A percentile compares a stretch with the other conserved stretches of the same genome.
Conservation (phyloP, 164 flowering plant genomes). For the Aristolochia fimbriata region DNA sequence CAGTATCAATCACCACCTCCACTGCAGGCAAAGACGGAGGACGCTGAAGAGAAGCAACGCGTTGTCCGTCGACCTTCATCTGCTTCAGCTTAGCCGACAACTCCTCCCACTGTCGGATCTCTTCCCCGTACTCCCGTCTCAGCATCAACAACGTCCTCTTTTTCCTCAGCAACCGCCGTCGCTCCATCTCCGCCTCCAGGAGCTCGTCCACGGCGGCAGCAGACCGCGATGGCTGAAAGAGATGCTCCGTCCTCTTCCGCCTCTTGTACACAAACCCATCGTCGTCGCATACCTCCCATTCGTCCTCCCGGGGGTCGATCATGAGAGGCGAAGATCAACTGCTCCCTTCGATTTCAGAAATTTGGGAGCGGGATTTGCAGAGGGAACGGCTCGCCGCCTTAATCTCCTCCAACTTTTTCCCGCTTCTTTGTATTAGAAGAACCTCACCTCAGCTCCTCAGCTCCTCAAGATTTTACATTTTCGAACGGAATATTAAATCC, state of each 20-base stretch:
- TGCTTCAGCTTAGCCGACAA: conserved; percentile 40
- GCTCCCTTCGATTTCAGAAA: background rate
- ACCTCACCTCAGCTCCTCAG: too few species aligned
- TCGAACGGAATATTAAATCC: too few species aligned
- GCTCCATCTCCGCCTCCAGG: conserved; percentile 27
- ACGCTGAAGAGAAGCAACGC: background rate
- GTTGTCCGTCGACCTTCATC: conserved; percentile 19
- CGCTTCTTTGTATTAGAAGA: too few species aligned
- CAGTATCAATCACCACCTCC: background rate
- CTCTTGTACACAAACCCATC: conserved; percentile 70
- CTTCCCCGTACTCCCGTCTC: conserved; percentile 34
- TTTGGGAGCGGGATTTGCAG: background rate
- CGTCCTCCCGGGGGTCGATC: conserved; percentile 11
- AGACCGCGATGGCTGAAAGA: conserved; percentile 10
- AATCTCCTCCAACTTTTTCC: too few species aligned
- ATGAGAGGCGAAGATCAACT: conserved; percentile 2
- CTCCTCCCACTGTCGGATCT: conserved; percentile 53
- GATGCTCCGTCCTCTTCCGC: conserved; percentile 15
- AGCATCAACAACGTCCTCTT: conserved; percentile 36
- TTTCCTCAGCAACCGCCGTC: conserved; percentile 34
- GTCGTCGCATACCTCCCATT: conserved; percentile 70
- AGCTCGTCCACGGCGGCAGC: conserved; percentile 22
- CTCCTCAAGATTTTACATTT: too few species aligned
- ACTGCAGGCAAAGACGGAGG: conserved; percentile 1
- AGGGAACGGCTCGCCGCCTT: conserved; percentile 15